phyloP scores from a whole-genome alignment of 2,329 filamentous ascomycete species.

The Penicillium sp. region DNA sequence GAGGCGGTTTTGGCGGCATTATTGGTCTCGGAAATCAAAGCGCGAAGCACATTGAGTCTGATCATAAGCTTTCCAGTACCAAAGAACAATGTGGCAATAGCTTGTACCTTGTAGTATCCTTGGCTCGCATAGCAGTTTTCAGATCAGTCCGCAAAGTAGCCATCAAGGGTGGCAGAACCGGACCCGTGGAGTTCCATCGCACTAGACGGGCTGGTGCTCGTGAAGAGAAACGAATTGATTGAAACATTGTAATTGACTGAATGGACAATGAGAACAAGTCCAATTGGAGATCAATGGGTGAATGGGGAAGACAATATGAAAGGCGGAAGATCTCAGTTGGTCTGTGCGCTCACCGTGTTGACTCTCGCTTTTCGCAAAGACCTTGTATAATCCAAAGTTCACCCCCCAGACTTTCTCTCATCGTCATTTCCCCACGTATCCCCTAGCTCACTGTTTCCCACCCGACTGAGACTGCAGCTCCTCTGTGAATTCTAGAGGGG shows the following conservation, averaged over 20 bases:
- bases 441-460: constrained; percentile 6
- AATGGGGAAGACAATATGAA: constrained; percentile 8
- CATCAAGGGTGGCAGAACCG: constrained; percentile 43
- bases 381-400: constrained; percentile 19
- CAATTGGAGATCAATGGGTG: background rate
- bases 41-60: constrained; percentile 48
- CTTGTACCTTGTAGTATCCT: constrained; percentile 45
- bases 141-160: constrained; percentile 45
- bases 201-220: constrained; percentile 29
- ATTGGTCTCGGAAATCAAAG: constrained; percentile 49
- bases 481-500: constrained; percentile 14
- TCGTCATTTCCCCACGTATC: constrained; percentile 4
- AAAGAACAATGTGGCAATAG: background rate
- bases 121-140: constrained; percentile 50
- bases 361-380: constrained; percentile 20
- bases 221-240: constrained; percentile 28
- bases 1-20: constrained; percentile 47
- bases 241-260: constrained; percentile 30
- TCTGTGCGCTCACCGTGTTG: constrained; percentile 33
- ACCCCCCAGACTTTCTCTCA: constrained; percentile 11
- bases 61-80: background rate
- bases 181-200: constrained; percentile 42
- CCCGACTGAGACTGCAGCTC: constrained; percentile 15
- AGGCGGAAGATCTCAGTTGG: constrained; percentile 29
- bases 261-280: background rate